These are phyloP conservation scores for Petunia secreta DNA, from an alignment of 257 asterid genomes.

Conservation along the genomic window DNA sequence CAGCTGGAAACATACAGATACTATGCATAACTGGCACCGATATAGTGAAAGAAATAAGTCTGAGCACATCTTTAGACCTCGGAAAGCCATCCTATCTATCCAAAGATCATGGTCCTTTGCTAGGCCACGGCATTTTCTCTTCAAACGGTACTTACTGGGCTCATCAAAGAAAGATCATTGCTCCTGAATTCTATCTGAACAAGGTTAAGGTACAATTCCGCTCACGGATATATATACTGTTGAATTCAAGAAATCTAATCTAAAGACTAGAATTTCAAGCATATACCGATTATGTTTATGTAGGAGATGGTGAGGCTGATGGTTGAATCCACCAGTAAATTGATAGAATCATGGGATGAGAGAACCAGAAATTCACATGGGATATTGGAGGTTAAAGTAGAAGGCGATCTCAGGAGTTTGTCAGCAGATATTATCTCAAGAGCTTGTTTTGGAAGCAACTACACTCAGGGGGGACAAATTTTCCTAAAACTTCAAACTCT, in stretches of 20 bases:
- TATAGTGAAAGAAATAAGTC: constrained; percentile 57
- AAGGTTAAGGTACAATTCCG: constrained; percentile 58
- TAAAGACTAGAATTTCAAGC: neutral
- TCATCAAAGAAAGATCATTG: constrained; percentile 63
- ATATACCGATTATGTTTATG: neutral
- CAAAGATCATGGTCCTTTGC: constrained; percentile 65
- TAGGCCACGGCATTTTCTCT: constrained; percentile 72
- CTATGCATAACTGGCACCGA: constrained; percentile 55
- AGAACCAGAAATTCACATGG: constrained; percentile 36
- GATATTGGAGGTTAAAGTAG: constrained; percentile 46
- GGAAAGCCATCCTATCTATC: constrained; percentile 73
- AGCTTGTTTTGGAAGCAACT: constrained; percentile 78
- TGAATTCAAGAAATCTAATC: neutral
- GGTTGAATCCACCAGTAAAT: constrained; percentile 55
- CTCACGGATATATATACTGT: neutral
- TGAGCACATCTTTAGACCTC: constrained; percentile 48
- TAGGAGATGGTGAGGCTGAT: constrained; percentile 64
- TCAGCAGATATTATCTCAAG: constrained; percentile 79
- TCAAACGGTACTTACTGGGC: constrained; percentile 74
- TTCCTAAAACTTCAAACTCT: constrained; percentile 65
- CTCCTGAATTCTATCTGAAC: constrained; percentile 70
- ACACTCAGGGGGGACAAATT: constrained; percentile 53
- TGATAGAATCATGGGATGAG: constrained; percentile 62
- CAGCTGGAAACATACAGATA: constrained; percentile 61
- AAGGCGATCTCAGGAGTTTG: constrained; percentile 61